These are phyloP conservation scores for Chytriomyces confervae DNA, from an alignment of 192 early-diverging fungal species.

Conservation along the genomic window DNA sequence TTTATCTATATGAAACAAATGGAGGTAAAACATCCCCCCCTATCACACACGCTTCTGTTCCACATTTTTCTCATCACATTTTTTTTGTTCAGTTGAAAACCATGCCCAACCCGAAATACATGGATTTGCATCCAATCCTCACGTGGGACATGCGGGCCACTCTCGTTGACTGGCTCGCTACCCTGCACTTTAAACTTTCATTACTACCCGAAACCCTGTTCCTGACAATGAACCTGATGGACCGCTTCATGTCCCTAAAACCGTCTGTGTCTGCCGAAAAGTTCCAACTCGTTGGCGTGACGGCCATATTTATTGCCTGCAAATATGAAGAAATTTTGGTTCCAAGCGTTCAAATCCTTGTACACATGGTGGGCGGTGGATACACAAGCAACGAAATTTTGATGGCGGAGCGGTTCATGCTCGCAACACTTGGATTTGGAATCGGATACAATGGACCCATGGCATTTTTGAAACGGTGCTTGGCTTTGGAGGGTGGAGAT, in stretches of 20 bases:
- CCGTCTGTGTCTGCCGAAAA: conserved; percentile 69
- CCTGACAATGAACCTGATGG: conserved; percentile 85
- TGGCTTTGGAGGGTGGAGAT: conserved; percentile 54
- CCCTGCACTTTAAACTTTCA: conserved; percentile 65
- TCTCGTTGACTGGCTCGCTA: conserved; percentile 88
- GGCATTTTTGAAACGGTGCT: conserved; percentile 79
- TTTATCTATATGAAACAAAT: conserved; percentile 67
- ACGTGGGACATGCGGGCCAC: conserved; percentile 83
- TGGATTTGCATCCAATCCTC: conserved; percentile 70
- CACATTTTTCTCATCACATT: not conserved
- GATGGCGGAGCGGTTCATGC: conserved; percentile 83
- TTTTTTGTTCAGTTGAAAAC: conserved; percentile 13
- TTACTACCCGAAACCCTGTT: conserved; percentile 79
- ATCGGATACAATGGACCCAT: conserved; percentile 82
- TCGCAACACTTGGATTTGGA: conserved; percentile 76
- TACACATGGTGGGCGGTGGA: conserved; percentile 70
- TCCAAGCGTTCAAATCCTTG: conserved; percentile 77
- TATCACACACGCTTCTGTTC: not conserved
- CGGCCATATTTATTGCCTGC: conserved; percentile 77
- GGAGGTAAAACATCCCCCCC: conserved; percentile 47
- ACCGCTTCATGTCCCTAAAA: conserved; percentile 82
- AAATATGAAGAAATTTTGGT: conserved; percentile 89
- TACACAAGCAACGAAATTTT: conserved; percentile 74
- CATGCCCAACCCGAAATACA: conserved; percentile 29
- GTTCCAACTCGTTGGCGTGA: conserved; percentile 87